Conservation (phyloP, 1,139 yeast genomes). For the Yamadazyma epiphylla region DNA sequence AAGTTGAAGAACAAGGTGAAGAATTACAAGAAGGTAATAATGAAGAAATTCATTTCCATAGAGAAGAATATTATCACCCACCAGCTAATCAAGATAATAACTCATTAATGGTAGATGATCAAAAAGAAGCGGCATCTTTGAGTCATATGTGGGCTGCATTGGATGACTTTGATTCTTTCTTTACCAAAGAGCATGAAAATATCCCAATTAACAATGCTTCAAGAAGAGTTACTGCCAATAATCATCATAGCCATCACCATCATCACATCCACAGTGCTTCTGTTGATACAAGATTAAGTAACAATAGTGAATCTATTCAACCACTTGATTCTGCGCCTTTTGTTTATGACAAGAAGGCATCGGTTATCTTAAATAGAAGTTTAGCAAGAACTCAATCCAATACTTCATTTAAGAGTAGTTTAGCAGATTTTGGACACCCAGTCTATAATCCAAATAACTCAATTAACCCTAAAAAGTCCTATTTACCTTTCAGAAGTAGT, state of each 20-base stretch:
- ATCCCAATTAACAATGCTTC: conserved; percentile 7
- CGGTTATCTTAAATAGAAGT: conserved; percentile 68
- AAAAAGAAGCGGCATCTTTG: conserved; percentile 69
- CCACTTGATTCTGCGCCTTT: conserved; percentile 73
- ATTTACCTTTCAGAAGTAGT: conserved; percentile 42
- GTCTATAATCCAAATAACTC: conserved; percentile 16
- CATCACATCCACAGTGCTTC: conserved; percentile 48
- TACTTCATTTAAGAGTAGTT: conserved; percentile 68
- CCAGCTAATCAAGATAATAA: conserved; percentile 25
- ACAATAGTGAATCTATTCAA: conserved; percentile 34
- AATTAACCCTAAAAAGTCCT: conserved; percentile 28
- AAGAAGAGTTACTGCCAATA: conserved; percentile 5
- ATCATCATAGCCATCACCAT: no score
- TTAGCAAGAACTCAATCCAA: conserved; percentile 74
- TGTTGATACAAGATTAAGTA: conserved; percentile 41
- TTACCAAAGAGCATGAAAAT: conserved; percentile 57
- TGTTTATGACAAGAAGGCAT: conserved; percentile 75
- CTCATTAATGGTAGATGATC: conserved; percentile 47
- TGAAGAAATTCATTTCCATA: conserved; percentile 56
- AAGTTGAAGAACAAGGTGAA: conserved; percentile 24
- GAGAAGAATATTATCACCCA: conserved; percentile 60
- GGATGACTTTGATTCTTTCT: conserved; percentile 89
- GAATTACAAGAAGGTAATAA: conserved; percentile 15
- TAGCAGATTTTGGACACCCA: conserved; percentile 53
- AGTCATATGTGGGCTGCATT: conserved; percentile 97